A percentile compares a stretch with the other conserved stretches of the same genome.
These are phyloP conservation scores for Naganishia albida DNA, from an alignment of 1,284 basidiomycete species.

Conservation along the genomic window DNA sequence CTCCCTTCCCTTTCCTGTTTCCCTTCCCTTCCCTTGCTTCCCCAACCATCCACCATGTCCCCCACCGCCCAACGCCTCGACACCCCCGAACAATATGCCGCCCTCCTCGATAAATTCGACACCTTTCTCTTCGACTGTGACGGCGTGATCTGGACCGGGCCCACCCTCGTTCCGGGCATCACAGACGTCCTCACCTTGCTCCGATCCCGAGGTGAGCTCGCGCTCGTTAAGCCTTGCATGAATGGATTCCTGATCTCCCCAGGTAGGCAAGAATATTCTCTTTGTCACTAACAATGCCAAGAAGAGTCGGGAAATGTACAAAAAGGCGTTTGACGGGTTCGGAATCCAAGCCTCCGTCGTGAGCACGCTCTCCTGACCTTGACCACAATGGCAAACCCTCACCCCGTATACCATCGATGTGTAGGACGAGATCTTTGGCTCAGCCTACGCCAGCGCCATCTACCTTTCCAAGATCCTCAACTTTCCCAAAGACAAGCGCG, in stretches of 20 bases:
- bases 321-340: slow-evolving; percentile 85
- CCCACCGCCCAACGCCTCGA: slow-evolving; percentile 35
- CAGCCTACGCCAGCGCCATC: slow-evolving; percentile 88
- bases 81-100: slow-evolving; percentile 44
- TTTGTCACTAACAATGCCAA: slow-evolving; percentile 99
- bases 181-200: slow-evolving; percentile 70
- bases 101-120: slow-evolving; percentile 71
- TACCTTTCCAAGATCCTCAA: slow-evolving; percentile 88
- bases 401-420: too few relatives aligned
- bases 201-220: slow-evolving; percentile 52
- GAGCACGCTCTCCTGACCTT: slow-evolving; percentile 40
- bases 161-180: slow-evolving; percentile 73
- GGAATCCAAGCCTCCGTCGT: slow-evolving; percentile 83
- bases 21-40: too few relatives aligned
- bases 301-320: slow-evolving; percentile 83
- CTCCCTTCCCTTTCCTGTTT: too few relatives aligned
- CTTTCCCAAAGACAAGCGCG: slow-evolving; percentile 86
- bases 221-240: background rate
- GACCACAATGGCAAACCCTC: too few relatives aligned
- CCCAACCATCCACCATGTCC: background rate
- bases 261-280: slow-evolving; percentile 76
- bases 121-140: slow-evolving; percentile 97
- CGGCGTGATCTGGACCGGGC: slow-evolving; percentile 91
- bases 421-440: slow-evolving; percentile 93
- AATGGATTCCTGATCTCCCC: background rate